Base-by-base conservation (phyloP, 2,329 filamentous ascomycete genomes). In the Reticulascus tulasneorum region DNA sequence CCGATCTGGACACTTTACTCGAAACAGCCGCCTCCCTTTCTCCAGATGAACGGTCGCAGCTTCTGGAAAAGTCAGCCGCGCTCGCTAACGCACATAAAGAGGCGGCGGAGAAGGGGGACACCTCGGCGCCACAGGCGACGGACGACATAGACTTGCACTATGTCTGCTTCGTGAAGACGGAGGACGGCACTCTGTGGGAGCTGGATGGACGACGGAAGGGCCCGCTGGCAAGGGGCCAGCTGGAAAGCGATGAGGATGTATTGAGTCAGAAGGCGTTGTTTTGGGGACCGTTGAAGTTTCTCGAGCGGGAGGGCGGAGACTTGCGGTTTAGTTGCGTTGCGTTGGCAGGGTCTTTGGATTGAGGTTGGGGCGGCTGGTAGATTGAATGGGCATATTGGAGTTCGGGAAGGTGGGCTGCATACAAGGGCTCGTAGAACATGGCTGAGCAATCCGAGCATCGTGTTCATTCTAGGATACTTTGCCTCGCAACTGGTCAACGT, bases 91-190 rank as follows among this genome's bases (percentile, higher is more conserved):
- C 88, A 7, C 90, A 97, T 63, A 77, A 79, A 29, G 75, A 77
- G 42, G 89, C 88, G 11, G 93, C 91, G 6, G 73, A 73, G 7
- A 67, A 74, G 42, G 91, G 91, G 13, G 87, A 91, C 56, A 94
- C 89, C 1, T 55, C 71, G 10, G 86, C 90, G 2, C 91, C 93
- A 0, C 66, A 75, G 35, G 87, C 88, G 8, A 75, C 80, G n/a
- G 85, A 86, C 51, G 77, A 84, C 48, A 73, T 95, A n/a, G 91
- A 96, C 55, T 70, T 96, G 50, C 93, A 98, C 67, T 97, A 94
- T 58, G 91, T 97, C 29, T 93, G 87, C 55, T 98, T 97, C 62
- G 85, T 93, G 34, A 93, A 90, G 67, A 70, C 70, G 21, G 64
- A 63, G 33, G 79, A 85, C 57, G 82, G 82, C 37, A 75, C 58